phyloP scores from a whole-genome alignment of 2,329 filamentous ascomycete species.

The Colletotrichum sp. region DNA sequence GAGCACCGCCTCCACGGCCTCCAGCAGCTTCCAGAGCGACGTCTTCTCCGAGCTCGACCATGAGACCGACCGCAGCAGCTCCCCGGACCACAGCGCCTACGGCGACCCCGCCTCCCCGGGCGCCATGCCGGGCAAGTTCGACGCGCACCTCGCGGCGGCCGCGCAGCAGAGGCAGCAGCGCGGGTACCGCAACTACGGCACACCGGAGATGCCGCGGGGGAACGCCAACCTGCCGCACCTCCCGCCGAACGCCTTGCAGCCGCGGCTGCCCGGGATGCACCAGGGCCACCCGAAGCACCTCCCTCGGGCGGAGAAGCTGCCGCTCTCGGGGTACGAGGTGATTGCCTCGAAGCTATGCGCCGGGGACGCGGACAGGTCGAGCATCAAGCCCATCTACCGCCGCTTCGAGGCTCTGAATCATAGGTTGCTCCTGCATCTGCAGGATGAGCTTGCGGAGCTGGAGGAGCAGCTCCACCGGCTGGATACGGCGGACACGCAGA shows the following conservation, averaged over 20 bases:
- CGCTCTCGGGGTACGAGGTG: conserved; percentile 66
- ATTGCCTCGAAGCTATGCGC: conserved; percentile 57
- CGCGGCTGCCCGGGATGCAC: conserved; percentile 33
- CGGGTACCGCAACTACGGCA: conserved; percentile 38
- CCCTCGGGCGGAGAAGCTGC: conserved; percentile 45
- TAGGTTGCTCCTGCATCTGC: conserved; percentile 79
- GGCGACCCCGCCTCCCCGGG: conserved; percentile 24
- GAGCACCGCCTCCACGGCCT: conserved; percentile 48
- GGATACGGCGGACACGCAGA: conserved; percentile 64
- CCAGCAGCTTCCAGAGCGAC: conserved; percentile 58
- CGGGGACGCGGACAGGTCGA: conserved; percentile 15
- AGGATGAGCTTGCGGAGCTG: conserved; percentile 83
- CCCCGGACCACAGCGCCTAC: conserved; percentile 44
- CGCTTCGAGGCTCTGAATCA: conserved; percentile 85
- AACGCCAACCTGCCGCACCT: conserved; percentile 40
- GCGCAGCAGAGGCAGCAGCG: not conserved
- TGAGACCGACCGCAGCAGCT: conserved; percentile 50
- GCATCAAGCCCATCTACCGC: conserved; percentile 73
- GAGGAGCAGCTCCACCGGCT: conserved; percentile 78
- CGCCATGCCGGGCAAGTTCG: conserved; percentile 2
- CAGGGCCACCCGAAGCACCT: conserved; percentile 37
- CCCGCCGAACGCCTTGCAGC: conserved; percentile 39
- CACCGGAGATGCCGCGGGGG: conserved; percentile 47
- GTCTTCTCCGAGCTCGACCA: conserved; percentile 40
- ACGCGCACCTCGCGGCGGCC: not conserved